Base-by-base conservation (phyloP, 306 rosid genomes). In the Trifolium fragiferum region DNA sequence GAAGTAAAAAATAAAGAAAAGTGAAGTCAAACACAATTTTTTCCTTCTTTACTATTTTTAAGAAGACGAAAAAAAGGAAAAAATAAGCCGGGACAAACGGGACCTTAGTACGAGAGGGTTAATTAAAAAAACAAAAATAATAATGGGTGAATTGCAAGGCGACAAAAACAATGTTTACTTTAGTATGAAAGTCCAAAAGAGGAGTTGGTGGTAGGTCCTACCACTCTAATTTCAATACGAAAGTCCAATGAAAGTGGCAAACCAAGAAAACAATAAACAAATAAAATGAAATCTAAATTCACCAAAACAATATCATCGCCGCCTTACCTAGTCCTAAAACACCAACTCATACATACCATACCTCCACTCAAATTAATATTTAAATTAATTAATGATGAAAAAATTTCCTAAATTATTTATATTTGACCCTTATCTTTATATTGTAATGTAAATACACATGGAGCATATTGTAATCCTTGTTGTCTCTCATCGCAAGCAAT, bases 161-260 rank as follows among this genome's bases (percentile, higher is more conserved):
- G 76, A 75, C 80, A 80, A 82, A 80, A 72, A 65, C 16, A 10
- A 64, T 72, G 32, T 74, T 78, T 82, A 79, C 84, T 79, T 66
- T 66, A 43, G 53, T 55, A 77, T 65, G 43, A 75, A 75, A 77
- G 72, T 78, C 81, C 25, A 76, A 80, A 60, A 33, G 53, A 41
- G 43, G 75, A 38, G 76, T 16, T 35, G 70, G 74, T 76, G 84
- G 81, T 85, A 76, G 87, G 85, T 33, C 86, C 89, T 72, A 30
- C 79, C 76, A 64, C 66, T 33, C 43, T 46, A 5, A 10, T 11
- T 57, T 5, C 63, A 57, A 1, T 59, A 10, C 27, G 66, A 80
- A 73, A 25, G 44, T 51, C 47, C 58, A 41, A 15, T 4, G 55
- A 43, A 72, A 65, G 10, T 50, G 37, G 65, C 54, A 46, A 64